phyloP scores from a whole-genome alignment of 192 early-diverging fungal species.

The Coemansia sp. region DNA sequence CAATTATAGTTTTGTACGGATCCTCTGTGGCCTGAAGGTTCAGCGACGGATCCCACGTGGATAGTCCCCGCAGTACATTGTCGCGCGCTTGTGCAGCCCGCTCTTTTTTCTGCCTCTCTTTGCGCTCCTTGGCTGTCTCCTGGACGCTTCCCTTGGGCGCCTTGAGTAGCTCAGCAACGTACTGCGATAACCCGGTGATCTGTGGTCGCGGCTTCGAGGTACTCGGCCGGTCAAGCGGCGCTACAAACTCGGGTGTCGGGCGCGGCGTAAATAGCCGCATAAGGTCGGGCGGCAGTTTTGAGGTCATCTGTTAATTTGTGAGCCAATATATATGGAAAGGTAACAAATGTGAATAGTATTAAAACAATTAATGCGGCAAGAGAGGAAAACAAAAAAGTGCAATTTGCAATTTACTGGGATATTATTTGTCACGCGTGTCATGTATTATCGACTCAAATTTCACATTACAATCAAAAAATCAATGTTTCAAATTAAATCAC shows the following conservation, averaged over 20 bases:
- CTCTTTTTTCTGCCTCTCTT: slow-evolving; percentile 34
- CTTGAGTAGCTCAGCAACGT: slow-evolving; percentile 15
- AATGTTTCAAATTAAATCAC: no score
- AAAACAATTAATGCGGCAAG: no score
- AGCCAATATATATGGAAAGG: no score
- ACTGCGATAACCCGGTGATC: slow-evolving; percentile 29
- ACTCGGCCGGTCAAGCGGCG: slow-evolving; percentile 27
- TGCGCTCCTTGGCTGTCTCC: slow-evolving; percentile 39
- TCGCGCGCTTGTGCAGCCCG: slow-evolving; percentile 28
- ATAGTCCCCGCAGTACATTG: slow-evolving; percentile 26
- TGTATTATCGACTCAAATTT: no score
- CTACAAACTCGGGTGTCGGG: slow-evolving; percentile 21
- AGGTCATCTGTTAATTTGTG: slow-evolving; percentile 46
- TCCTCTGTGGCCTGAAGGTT: slow-evolving; percentile 74
- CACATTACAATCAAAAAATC: no score
- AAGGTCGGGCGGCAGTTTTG: slow-evolving; percentile 42
- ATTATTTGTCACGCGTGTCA: no score
- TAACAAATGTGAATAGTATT: no score
- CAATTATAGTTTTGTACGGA: slow-evolving; percentile 91
- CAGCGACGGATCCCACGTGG: slow-evolving; percentile 41
- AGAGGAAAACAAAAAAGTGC: no score
- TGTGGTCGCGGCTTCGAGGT: slow-evolving; percentile 21
- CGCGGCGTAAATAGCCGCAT: slow-evolving; percentile 46
- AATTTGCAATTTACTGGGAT: no score
- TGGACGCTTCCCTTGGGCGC: slow-evolving; percentile 6